These are phyloP conservation scores for Parafenestella ontariensis DNA, from an alignment of 2,329 filamentous ascomycete species.

Conservation along the genomic window DNA sequence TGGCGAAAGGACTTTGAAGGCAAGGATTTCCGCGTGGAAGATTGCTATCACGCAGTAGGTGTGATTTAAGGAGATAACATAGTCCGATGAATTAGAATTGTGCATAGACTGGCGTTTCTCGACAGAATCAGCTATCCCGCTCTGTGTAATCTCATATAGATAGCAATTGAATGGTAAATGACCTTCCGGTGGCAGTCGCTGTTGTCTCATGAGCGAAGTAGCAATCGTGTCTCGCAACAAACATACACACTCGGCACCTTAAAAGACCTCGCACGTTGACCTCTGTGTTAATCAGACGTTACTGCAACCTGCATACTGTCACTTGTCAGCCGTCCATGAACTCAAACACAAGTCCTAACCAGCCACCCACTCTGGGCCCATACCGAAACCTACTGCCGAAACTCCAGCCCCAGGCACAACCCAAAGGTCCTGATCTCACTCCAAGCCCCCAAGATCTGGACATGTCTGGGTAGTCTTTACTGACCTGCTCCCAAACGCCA, in stretches of 20 bases:
- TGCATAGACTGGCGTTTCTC: too few species aligned
- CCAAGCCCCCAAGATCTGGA: too few species aligned
- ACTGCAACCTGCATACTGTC: not conserved
- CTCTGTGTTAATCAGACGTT: not conserved
- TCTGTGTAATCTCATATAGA: not conserved
- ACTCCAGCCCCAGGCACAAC: not conserved
- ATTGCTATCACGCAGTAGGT: not conserved
- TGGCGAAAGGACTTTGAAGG: not conserved
- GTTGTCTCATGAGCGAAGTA: not conserved
- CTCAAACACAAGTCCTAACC: not conserved
- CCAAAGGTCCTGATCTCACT: not conserved
- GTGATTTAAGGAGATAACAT: not conserved
- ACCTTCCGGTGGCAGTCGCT: not conserved
- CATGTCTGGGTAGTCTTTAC: too few species aligned
- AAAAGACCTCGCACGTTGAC: not conserved
- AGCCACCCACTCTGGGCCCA: too few species aligned
- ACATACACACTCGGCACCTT: not conserved
- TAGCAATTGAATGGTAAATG: not conserved
- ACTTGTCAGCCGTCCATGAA: not conserved
- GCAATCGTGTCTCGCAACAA: not conserved
- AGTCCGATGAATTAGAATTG: too few species aligned
- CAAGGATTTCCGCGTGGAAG: not conserved
- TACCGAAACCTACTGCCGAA: too few species aligned
- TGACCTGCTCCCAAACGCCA: not conserved
- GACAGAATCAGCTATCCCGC: not conserved